phyloP scores from a whole-genome alignment of 768 basidiomycete genomes.

The Udeniomyces megalosporus region DNA sequence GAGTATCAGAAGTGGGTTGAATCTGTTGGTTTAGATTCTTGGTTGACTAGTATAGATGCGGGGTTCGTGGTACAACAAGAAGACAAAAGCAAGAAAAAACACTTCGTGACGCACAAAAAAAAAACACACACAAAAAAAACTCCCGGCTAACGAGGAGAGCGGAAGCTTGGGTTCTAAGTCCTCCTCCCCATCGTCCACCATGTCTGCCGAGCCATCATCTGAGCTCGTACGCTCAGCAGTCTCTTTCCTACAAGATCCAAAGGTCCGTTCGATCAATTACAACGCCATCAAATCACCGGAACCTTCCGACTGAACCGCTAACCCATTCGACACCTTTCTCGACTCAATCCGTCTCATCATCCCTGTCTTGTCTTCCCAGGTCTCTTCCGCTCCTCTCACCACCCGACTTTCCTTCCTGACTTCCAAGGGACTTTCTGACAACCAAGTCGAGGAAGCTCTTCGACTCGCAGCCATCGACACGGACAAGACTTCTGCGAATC shows the following conservation, averaged over 20 bases:
- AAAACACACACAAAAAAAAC: no score
- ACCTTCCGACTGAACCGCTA: no score
- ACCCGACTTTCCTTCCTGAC: slow-evolving; percentile 89
- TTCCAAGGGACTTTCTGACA: slow-evolving; percentile 67
- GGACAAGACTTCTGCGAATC: not conserved
- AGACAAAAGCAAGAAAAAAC: no score
- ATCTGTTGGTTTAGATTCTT: no score
- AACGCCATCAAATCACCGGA: no score
- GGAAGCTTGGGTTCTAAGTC: no score
- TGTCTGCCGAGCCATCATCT: slow-evolving; percentile 31
- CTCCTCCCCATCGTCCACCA: not conserved
- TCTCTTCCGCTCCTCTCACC: slow-evolving; percentile 57
- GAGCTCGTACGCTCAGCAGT: slow-evolving; percentile 70
- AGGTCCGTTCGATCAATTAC: slow-evolving; percentile 45
- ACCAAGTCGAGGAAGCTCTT: slow-evolving; percentile 75
- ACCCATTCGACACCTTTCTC: not conserved
- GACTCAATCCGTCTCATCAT: slow-evolving; percentile 11
- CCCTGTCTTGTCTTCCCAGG: slow-evolving; percentile 32
- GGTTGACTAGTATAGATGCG: no score
- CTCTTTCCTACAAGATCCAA: slow-evolving; percentile 67
- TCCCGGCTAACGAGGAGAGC: no score
- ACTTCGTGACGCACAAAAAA: no score
- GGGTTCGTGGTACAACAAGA: no score
- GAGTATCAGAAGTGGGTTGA: no score
- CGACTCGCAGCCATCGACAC: slow-evolving; percentile 38